Evolutionary conservation across 140 eudicot genomes (phyloP), one percentile per base, ranked within the genome.

Genomic region (Oenanthe javanica): DNA sequence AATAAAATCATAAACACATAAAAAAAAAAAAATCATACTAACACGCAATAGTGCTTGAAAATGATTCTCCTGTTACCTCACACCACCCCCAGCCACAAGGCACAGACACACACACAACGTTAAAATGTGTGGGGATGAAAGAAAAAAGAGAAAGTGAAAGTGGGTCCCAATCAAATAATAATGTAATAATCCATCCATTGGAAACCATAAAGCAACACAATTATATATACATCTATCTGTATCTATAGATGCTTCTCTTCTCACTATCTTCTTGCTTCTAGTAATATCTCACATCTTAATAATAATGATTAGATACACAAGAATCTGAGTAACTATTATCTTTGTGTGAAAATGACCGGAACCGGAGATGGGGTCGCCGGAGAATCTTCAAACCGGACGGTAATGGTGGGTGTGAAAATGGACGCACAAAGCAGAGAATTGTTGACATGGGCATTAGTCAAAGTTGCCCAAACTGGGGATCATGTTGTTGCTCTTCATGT

Each of bases 371-470:
- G 55, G 78, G 57, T 74, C 23, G 78, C 78, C 61, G 78, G 78
- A 74, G 78, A 74, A 74, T n/a, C 40, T 47, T 5, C 57, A 0
- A 23, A 10, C 21, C 78, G 78, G 75, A 87, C 94, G 78, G 87
- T 94, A 50, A 86, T 94, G 55, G 98, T 92, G 67, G 98, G 98
- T 9, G 93, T 94, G 70, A 94, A 92, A 61, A 31, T 94, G 80
- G 96, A 94, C 83, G 81, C 85, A 2, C 85, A 76, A 10, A 94
- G 98, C 84, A 84, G 90, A 72, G 97, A 94, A 81, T 79, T 94
- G 57, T 88, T 94, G 70, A 94, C 98, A 11, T 94, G 98, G 98
- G 92, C 97, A 16, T 87, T 94, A 51, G 98, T 94, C 9, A 94
- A 94, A 80, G 94, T 88, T 70, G 96, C 97, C 78, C 86, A 86